Evolutionary conservation across 1,284 basidiomycete species (phyloP).

Genomic region (Melampsora larici-populina): DNA sequence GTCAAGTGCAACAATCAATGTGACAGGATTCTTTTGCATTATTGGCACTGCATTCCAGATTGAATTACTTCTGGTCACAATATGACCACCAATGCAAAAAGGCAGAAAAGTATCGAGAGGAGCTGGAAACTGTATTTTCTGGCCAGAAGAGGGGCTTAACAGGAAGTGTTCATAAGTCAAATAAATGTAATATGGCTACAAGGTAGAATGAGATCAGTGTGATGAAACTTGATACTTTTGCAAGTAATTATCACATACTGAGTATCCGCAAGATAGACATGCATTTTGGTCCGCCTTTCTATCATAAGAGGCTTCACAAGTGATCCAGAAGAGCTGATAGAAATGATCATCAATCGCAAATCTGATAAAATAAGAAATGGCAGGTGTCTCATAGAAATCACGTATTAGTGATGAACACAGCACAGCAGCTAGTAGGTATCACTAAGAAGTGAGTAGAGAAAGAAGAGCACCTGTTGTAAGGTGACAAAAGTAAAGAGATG

Average conservation of each 20-base stretch:
- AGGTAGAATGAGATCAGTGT: neutral
- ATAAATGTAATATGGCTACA: conserved; percentile 89
- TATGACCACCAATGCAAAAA: conserved; percentile 85
- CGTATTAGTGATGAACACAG: too few species aligned
- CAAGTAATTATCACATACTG: conserved; percentile 72
- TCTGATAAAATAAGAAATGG: too few species aligned
- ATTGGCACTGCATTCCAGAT: conserved; percentile 78
- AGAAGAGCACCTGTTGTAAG: too few species aligned
- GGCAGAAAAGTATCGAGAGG: conserved; percentile 77
- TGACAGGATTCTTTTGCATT: conserved; percentile 90
- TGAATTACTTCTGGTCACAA: conserved; percentile 80
- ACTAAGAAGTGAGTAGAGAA: too few species aligned
- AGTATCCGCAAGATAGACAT: conserved; percentile 82
- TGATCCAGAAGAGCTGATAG: conserved; percentile 78
- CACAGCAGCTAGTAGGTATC: too few species aligned
- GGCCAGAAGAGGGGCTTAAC: conserved; percentile 52
- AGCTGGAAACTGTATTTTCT: conserved; percentile 67
- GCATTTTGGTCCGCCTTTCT: conserved; percentile 66
- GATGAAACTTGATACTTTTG: conserved; percentile 60
- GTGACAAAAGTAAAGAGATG: too few species aligned
- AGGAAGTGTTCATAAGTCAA: conserved; percentile 59
- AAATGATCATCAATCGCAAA: conserved; percentile 91
- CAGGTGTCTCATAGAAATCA: too few species aligned
- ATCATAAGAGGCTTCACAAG: conserved; percentile 87
- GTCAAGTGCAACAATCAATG: too few species aligned